Evolutionary conservation across 768 basidiomycete genomes (phyloP).

Genomic region (Mycena rosella): DNA sequence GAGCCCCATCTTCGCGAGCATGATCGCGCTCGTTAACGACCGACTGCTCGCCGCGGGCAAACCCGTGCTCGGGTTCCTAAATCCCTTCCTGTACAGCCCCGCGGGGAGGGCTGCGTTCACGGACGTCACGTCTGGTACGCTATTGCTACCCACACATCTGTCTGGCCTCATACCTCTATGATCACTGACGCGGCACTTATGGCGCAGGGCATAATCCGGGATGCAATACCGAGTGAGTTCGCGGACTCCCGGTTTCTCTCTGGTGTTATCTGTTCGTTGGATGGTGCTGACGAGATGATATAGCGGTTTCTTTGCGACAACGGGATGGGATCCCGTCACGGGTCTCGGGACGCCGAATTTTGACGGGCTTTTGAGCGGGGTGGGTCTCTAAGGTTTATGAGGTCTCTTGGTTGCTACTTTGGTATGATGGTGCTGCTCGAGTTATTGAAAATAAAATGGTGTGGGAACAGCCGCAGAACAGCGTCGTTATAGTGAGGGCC

Average conservation of each 20-base stretch:
- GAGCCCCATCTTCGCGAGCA: conserved; percentile 57
- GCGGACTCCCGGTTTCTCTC: not conserved
- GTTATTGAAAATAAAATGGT: too few relatives aligned
- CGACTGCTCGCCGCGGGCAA: conserved; percentile 48
- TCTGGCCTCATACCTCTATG: not conserved
- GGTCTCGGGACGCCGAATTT: conserved; percentile 56
- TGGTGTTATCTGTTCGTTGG: not conserved
- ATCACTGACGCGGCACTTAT: too few relatives aligned
- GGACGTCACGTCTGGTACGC: conserved; percentile 20
- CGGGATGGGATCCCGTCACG: too few relatives aligned
- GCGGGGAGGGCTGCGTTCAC: conserved; percentile 24
- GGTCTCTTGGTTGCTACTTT: not conserved
- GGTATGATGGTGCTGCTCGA: too few relatives aligned
- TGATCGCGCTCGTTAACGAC: conserved; percentile 60
- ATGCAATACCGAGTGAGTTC: conserved; percentile 17
- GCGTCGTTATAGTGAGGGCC: too few relatives aligned
- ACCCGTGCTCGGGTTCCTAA: conserved; percentile 55
- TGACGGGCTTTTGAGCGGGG: conserved; percentile 12
- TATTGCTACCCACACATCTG: not conserved
- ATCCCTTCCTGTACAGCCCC: conserved; percentile 53
- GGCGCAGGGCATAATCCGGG: conserved; percentile 24
- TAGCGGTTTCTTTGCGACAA: conserved; percentile 46
- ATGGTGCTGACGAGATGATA: conserved; percentile 5
- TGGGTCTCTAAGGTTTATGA: conserved; percentile 23
- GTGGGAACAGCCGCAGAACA: too few relatives aligned